phyloP scores from a whole-genome alignment of 352 stramenopile species.

The Pythium plurisporium region DNA sequence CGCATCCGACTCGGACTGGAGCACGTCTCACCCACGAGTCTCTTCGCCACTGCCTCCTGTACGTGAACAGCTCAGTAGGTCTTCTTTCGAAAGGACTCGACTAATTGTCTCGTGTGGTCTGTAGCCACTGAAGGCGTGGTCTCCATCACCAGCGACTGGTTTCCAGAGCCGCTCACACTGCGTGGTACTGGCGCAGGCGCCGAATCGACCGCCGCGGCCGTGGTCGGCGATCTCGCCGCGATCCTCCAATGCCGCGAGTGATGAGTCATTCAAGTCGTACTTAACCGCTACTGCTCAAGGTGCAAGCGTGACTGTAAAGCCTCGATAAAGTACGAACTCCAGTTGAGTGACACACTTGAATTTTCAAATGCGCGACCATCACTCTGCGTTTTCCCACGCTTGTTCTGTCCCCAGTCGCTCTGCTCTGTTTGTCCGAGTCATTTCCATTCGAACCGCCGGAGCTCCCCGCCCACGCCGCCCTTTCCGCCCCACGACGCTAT shows the following conservation, averaged over 20 bases:
- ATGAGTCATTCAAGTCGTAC: constrained; percentile 4
- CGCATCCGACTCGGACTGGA: constrained; percentile 37
- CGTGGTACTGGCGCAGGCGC: constrained; percentile 58
- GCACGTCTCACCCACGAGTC: constrained; percentile 18
- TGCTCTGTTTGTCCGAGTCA: constrained; percentile 4
- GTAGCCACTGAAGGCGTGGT: constrained; percentile 58
- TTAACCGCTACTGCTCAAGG: constrained; percentile 16
- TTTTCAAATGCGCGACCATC: constrained; percentile 25
- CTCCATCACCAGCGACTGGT: constrained; percentile 53
- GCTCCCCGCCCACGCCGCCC: not conserved
- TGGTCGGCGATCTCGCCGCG: constrained; percentile 43
- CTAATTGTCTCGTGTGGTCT: too few relatives aligned
- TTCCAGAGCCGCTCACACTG: constrained; percentile 50
- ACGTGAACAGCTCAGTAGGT: too few relatives aligned
- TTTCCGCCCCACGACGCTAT: constrained; percentile 21
- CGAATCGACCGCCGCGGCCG: constrained; percentile 51
- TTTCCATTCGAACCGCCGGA: constrained; percentile 20
- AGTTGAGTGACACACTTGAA: constrained; percentile 27
- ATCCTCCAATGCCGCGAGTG: not conserved
- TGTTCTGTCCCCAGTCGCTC: not conserved
- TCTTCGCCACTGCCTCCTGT: constrained; percentile 36
- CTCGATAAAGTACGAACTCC: constrained; percentile 11
- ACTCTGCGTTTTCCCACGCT: constrained; percentile 4
- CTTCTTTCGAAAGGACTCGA: too few relatives aligned
- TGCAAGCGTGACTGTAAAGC: not conserved